Conservation (phyloP, 371 early-diverging fungal species). For the Zychaea mexicana region DNA sequence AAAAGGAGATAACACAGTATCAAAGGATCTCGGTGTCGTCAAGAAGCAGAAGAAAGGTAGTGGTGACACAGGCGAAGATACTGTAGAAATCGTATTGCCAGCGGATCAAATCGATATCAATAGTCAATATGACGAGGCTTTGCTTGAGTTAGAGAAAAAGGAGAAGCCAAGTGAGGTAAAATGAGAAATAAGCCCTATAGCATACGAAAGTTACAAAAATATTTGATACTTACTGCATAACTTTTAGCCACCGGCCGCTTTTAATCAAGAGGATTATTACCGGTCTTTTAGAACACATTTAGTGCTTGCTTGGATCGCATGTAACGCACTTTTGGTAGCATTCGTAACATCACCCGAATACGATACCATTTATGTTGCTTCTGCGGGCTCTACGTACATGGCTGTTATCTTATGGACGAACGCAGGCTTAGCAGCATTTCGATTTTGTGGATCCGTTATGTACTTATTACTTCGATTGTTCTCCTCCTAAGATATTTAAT, state of each 20-base stretch:
- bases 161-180: slow-evolving; percentile 30
- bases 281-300: slow-evolving; percentile 82
- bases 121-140: slow-evolving; percentile 70
- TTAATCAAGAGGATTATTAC: slow-evolving; percentile 82
- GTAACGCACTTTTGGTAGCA: slow-evolving; percentile 78
- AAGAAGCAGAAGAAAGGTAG: slow-evolving; percentile 55
- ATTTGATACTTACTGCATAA: too few species aligned
- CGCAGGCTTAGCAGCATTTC: slow-evolving; percentile 73
- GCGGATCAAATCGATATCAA: slow-evolving; percentile 70
- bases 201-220: too few species aligned
- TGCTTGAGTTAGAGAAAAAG: slow-evolving; percentile 50
- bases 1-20: slow-evolving; percentile 78
- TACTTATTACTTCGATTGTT: slow-evolving; percentile 65
- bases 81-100: slow-evolving; percentile 63
- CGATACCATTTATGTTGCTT: slow-evolving; percentile 25
- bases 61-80: slow-evolving; percentile 34
- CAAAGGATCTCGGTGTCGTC: slow-evolving; percentile 64
- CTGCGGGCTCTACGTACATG: slow-evolving; percentile 70
- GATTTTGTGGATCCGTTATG: slow-evolving; percentile 78
- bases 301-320: slow-evolving; percentile 84
- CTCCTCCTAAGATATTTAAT: not conserved
- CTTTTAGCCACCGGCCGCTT: slow-evolving; percentile 50
- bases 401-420: slow-evolving; percentile 88
- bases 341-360: slow-evolving; percentile 48
- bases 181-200: too few species aligned